Conservation (phyloP, 306 rosid genomes). For the Prunus mume region DNA sequence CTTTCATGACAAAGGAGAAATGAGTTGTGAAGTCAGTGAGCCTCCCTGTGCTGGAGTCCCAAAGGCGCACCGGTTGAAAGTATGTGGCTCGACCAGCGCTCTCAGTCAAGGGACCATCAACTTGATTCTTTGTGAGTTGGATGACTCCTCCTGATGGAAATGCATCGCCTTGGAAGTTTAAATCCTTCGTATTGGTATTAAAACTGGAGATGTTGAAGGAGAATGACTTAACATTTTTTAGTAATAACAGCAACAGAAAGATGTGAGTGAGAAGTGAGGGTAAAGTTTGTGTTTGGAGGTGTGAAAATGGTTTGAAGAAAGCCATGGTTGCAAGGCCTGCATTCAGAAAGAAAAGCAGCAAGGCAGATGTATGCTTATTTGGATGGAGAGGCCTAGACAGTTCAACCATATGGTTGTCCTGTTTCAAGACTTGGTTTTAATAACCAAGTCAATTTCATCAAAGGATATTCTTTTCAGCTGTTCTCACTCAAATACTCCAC, state of each 20-base stretch:
- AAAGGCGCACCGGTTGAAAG: constrained; percentile 45
- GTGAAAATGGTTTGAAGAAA: constrained; percentile 17
- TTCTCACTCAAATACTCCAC: not conserved
- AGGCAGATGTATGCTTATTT: not conserved
- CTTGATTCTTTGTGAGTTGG: constrained; percentile 58
- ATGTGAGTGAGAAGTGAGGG: constrained; percentile 10
- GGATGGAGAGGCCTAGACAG: constrained; percentile 10
- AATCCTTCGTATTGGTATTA: constrained; percentile 23
- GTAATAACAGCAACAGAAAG: constrained; percentile 20
- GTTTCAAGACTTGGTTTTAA: not conserved
- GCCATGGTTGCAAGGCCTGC: constrained; percentile 29
- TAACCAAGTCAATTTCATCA: not conserved
- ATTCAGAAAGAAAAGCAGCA: constrained; percentile 2
- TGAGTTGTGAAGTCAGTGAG: constrained; percentile 73
- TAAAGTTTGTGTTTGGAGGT: not conserved
- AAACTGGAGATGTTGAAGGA: constrained; percentile 50
- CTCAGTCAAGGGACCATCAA: constrained; percentile 28
- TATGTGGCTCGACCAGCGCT: constrained; percentile 66
- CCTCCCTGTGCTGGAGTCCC: constrained; percentile 41
- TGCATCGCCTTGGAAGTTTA: constrained; percentile 50
- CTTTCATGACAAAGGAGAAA: constrained; percentile 50
- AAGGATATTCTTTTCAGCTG: not conserved
- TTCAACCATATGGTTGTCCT: constrained; percentile 16
- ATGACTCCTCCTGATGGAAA: constrained; percentile 41
- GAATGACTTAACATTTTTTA: constrained; percentile 28